phyloP scores from a whole-genome alignment of 2,329 filamentous ascomycete genomes.

The Curvularia sp. region DNA sequence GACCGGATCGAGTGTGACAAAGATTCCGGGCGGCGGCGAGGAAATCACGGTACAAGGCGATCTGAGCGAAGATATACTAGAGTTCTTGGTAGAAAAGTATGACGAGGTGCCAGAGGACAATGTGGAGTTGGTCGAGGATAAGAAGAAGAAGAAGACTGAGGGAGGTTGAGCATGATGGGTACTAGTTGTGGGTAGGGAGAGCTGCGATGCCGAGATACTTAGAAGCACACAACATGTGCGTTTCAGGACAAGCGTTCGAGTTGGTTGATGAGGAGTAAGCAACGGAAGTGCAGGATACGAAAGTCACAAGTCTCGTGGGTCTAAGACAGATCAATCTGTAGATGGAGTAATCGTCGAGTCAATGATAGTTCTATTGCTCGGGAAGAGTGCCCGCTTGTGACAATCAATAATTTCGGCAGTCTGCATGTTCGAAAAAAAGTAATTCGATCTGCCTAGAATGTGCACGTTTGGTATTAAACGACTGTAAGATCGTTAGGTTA shows the following conservation, averaged over 20 bases:
- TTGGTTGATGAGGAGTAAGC: constrained; percentile 1
- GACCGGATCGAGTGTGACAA: constrained; percentile 90
- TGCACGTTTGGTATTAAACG: neutral
- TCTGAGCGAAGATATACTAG: constrained; percentile 90
- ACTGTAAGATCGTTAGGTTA: neutral
- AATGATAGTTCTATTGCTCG: neutral
- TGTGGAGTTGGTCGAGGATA: constrained; percentile 92
- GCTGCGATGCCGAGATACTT: neutral
- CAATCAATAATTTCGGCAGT: no score
- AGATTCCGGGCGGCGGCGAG: constrained; percentile 83
- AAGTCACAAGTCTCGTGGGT: neutral
- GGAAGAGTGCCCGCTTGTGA: neutral
- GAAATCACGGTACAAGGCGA: constrained; percentile 99
- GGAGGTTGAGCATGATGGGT: constrained; percentile 18
- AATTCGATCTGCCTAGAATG: neutral
- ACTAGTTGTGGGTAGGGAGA: neutral
- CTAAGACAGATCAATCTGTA: neutral
- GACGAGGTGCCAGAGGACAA: constrained; percentile 93
- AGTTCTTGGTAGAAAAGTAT: constrained; percentile 89
- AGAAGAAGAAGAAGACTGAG: constrained; percentile 77
- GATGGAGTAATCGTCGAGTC: neutral
- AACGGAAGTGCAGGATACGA: neutral
- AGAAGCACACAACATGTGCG: neutral
- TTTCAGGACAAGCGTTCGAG: constrained; percentile 8
- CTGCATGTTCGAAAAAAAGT: neutral